Percentiles rank a stretch among this genome's conserved stretches.
These are phyloP conservation scores for Murraya paniculata DNA, from an alignment of 345 rosid genomes.

Conservation along the genomic window DNA sequence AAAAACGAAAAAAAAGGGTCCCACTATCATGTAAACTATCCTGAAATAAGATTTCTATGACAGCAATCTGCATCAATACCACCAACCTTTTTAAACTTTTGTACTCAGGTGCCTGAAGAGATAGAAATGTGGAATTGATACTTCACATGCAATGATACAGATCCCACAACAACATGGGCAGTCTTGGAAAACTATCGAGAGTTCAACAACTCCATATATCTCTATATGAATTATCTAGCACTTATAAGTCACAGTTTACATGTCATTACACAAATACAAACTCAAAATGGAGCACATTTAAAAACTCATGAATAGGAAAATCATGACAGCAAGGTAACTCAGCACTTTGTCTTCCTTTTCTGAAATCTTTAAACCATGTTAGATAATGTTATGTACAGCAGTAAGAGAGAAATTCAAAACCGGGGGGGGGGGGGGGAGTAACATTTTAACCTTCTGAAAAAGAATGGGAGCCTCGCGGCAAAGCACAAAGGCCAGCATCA, in stretches of 20 bases:
- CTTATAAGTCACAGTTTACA: neutral
- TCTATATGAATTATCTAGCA: neutral
- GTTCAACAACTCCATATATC: constrained; percentile 6
- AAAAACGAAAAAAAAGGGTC: too few species aligned
- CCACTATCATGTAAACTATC: neutral
- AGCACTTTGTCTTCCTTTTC: neutral
- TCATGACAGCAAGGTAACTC: neutral
- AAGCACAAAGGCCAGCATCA: constrained; percentile 76
- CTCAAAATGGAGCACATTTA: constrained; percentile 8
- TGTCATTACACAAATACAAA: neutral
- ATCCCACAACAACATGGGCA: neutral
- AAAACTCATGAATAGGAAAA: neutral
- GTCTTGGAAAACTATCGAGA: neutral
- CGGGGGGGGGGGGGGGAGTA: neutral
- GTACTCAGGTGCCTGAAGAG: neutral
- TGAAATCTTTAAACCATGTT: neutral
- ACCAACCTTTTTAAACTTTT: neutral
- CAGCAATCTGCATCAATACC: neutral
- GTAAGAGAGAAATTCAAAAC: neutral
- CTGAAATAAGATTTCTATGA: neutral
- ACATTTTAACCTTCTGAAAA: constrained; percentile 62
- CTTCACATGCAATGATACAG: neutral
- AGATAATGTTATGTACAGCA: neutral
- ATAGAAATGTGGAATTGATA: neutral
- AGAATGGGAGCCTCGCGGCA: constrained; percentile 72